These are phyloP conservation scores for Pythium aristosporum DNA, from an alignment of 352 stramenopile genomes.

Conservation along the genomic window DNA sequence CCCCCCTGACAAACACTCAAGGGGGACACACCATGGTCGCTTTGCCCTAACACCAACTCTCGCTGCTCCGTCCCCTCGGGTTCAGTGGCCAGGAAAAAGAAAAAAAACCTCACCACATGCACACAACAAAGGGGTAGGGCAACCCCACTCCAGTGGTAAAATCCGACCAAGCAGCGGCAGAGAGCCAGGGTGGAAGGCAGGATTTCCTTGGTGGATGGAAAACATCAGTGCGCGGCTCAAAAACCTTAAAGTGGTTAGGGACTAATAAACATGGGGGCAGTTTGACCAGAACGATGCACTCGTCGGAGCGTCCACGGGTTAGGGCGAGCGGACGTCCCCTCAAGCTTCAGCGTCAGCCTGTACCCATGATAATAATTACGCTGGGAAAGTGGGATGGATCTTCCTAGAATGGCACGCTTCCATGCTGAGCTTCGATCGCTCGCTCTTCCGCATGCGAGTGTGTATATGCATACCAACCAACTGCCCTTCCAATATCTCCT, in stretches of 20 bases:
- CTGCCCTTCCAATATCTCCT: not conserved
- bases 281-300: slow-evolving; percentile 1
- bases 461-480: not conserved
- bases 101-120: slow-evolving; percentile 23
- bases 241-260: slow-evolving; percentile 21
- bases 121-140: slow-evolving; percentile 9
- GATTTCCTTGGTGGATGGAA: slow-evolving; percentile 2
- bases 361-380: slow-evolving; percentile 15
- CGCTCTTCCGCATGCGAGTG: not conserved
- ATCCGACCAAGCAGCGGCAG: not conserved
- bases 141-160: not conserved
- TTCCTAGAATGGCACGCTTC: not conserved
- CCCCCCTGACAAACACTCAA: not conserved
- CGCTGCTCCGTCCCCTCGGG: slow-evolving; percentile 7
- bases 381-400: slow-evolving; percentile 1
- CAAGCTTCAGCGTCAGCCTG: not conserved
- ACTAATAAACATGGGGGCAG: not conserved
- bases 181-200: slow-evolving; percentile 17
- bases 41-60: not conserved
- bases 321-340: slow-evolving; percentile 12
- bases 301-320: slow-evolving; percentile 1
- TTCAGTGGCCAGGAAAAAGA: slow-evolving; percentile 2
- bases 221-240: not conserved
- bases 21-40: too few relatives aligned
- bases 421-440: slow-evolving; percentile 10